A percentile compares a stretch with the other conserved stretches of the same genome.
These are phyloP conservation scores for Nakaseomyces sp. DNA, from an alignment of 1,139 yeast species.

Conservation along the genomic window DNA sequence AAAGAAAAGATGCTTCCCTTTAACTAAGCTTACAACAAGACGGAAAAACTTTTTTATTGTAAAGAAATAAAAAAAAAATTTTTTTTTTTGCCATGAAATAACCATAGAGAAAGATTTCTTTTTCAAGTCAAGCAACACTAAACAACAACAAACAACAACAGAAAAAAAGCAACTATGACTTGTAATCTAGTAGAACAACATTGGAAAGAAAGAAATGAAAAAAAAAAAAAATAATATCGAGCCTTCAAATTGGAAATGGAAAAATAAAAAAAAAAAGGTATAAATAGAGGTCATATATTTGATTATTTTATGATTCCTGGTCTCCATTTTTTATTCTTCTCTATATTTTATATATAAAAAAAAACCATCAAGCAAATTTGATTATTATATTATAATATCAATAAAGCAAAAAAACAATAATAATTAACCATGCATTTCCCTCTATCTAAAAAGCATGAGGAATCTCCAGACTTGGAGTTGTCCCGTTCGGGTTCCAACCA, in stretches of 20 bases:
- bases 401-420: neutral
- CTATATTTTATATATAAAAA: neutral
- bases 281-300: neutral
- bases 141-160: neutral
- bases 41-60: too few species aligned
- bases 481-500: constrained; percentile 17
- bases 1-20: neutral
- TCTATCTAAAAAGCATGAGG: constrained; percentile 1
- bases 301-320: neutral
- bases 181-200: too few species aligned
- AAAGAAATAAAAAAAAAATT: too few species aligned
- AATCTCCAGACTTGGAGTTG: constrained; percentile 13
- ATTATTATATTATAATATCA: neutral
- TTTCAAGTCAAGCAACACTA: too few species aligned
- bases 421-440: neutral
- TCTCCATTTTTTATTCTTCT: neutral
- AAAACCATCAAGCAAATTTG: constrained; percentile 1
- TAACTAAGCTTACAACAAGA: too few species aligned
- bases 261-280: neutral
- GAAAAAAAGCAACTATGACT: neutral
- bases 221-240: too few species aligned
- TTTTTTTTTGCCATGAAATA: too few species aligned
- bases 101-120: too few species aligned
- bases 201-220: too few species aligned
- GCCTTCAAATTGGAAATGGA: too few species aligned